Evolutionary conservation across 129 eudicot species (phyloP), one percentile per base, ranked within the genome.

Genomic region (Flaveria sonorensis): DNA sequence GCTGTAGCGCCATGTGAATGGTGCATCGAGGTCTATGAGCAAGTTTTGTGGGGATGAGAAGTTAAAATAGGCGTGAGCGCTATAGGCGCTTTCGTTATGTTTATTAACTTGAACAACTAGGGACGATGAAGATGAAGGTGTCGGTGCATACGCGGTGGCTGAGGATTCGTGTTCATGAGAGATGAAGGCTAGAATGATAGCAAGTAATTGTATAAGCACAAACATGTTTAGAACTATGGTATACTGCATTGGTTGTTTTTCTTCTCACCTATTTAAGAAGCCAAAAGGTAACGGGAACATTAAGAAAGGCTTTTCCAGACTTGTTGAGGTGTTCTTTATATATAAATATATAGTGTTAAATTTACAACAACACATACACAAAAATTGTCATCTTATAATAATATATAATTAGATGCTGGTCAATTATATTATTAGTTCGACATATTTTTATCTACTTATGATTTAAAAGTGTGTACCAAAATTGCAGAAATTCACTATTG

Each of bases 1-100:
- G 67, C 39, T 14, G 36, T 10, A n/a, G 45, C 39, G 77, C 77
- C 77, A 72, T 39, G 7, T 72, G 39, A 72, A 72, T 20, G 77
- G 78, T 4, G 70, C 78, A 12, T 74, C 78, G 30, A 74, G 60
- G 65, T 74, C 78, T 43, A 74, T 74, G 10, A 74, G 57, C 3
- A 74, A 28, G 13, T 28, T 14, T 60, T 43, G 57, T 39, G 19
- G 57, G 8, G 20, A 52, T 7, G 59, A 52, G 59, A 7, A 4
- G 23, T 52, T 52, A 28, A 61, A 61, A 12, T 61, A 12, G 40
- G 67, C 67, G 8, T 19, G 56, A 15, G 28, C 20, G 55, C 69
- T 57, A 14, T 40, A 73, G 55, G 69, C 43, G 63, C 56, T 13
- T 21, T 59, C 69, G 3, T 42, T 21, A 3, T 56, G 77, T 15